A percentile compares a stretch with the other conserved stretches of the same genome.
Evolutionary conservation across 352 stramenopile genomes (phyloP).

Genomic region (Phytophthora tubulina): DNA sequence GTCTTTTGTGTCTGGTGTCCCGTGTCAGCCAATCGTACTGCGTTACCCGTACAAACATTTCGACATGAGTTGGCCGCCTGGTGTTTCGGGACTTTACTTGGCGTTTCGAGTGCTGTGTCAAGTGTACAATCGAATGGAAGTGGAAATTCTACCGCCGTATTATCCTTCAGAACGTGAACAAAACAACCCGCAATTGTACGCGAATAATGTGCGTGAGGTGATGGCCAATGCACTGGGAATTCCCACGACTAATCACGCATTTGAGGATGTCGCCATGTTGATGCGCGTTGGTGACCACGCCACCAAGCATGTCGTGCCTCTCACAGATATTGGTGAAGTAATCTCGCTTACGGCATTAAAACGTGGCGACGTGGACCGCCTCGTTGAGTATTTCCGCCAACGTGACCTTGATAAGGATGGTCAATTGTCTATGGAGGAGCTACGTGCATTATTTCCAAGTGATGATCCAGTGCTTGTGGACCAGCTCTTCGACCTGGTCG

Average conservation of each 20-base stretch:
- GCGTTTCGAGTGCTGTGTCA: constrained; percentile 73
- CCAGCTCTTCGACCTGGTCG: constrained; percentile 69
- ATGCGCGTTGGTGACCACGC: constrained; percentile 67
- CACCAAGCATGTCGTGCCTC: constrained; percentile 61
- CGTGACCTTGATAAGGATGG: constrained; percentile 70
- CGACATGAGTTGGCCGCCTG: constrained; percentile 76
- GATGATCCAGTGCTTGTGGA: constrained; percentile 62
- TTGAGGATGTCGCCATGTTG: constrained; percentile 75
- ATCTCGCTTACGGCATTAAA: constrained; percentile 57
- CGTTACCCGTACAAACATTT: constrained; percentile 79
- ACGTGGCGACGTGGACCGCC: constrained; percentile 51
- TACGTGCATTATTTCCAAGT: constrained; percentile 55
- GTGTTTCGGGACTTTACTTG: constrained; percentile 63
- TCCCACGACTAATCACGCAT: constrained; percentile 77
- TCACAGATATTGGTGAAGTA: constrained; percentile 69
- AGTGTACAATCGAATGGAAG: constrained; percentile 72
- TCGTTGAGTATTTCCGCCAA: constrained; percentile 69
- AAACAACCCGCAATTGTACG: constrained; percentile 58
- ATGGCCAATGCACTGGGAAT: constrained; percentile 66
- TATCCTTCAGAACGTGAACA: constrained; percentile 53
- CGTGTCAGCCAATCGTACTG: constrained; percentile 70
- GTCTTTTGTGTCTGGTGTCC: constrained; percentile 66
- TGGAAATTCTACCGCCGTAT: constrained; percentile 69
- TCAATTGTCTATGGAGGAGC: constrained; percentile 72
- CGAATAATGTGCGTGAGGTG: constrained; percentile 62